Percentiles rank a stretch among this genome's conserved stretches.
phyloP scores from a whole-genome alignment of 345 rosid species.

The Arabidopsis thaliana region DNA sequence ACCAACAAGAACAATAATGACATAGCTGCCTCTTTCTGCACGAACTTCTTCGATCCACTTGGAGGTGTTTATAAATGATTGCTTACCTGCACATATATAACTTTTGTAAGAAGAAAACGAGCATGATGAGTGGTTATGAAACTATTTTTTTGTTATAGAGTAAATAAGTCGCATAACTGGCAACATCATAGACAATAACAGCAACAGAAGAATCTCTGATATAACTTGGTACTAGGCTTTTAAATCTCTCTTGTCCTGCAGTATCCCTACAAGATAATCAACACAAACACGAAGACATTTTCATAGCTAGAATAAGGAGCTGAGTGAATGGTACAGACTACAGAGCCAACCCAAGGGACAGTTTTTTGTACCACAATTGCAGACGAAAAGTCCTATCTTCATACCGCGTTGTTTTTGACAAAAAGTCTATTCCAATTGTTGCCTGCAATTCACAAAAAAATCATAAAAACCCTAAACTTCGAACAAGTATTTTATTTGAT shows the following conservation, averaged over 20 bases:
- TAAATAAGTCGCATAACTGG: slow-evolving; percentile 56
- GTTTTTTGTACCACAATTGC: slow-evolving; percentile 65
- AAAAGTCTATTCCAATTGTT: slow-evolving; percentile 83
- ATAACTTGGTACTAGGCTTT: slow-evolving; percentile 85
- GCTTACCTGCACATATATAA: slow-evolving; percentile 59
- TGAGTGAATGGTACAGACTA: neutral
- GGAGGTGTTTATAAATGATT: slow-evolving; percentile 75
- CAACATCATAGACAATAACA: slow-evolving; percentile 86
- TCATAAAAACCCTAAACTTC: neutral
- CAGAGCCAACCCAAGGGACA: neutral
- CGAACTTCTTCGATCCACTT: slow-evolving; percentile 91
- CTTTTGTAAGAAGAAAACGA: neutral
- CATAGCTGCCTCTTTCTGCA: slow-evolving; percentile 74
- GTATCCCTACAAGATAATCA: slow-evolving; percentile 65
- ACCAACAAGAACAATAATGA: slow-evolving; percentile 80
- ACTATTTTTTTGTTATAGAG: neutral
- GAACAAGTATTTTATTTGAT: neutral
- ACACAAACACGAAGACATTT: neutral
- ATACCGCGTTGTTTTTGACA: slow-evolving; percentile 84
- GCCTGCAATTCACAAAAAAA: slow-evolving; percentile 51
- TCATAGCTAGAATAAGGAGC: neutral
- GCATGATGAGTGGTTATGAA: neutral
- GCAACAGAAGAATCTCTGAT: slow-evolving; percentile 91
- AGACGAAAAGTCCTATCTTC: slow-evolving; percentile 84
- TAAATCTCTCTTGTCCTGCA: slow-evolving; percentile 91